Percentiles rank a stretch among this genome's conserved stretches.
Evolutionary conservation across 108 stramenopile genomes (phyloP).

Genomic region (Pseudonitzschia delicatissima): DNA sequence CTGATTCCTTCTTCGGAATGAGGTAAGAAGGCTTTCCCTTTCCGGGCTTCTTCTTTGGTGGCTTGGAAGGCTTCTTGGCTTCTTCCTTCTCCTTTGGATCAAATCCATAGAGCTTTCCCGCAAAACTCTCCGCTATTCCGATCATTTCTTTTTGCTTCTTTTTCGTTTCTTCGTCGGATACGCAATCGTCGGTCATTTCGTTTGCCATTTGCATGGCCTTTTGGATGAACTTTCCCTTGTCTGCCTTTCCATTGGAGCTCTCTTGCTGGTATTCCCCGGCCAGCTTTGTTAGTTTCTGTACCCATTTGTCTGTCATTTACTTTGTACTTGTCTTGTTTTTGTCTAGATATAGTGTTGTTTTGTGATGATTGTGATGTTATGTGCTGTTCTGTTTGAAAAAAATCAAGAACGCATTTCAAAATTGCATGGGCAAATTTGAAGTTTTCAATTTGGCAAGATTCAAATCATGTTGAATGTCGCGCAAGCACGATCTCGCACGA

Average conservation of each 20-base stretch:
- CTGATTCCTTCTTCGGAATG: background rate
- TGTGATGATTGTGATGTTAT: no score
- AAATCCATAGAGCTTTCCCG: background rate
- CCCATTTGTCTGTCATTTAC: slow-evolving; percentile 4
- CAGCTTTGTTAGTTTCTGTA: background rate
- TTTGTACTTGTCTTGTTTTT: background rate
- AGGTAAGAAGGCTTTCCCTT: background rate
- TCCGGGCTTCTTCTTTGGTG: background rate
- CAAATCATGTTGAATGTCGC: no score
- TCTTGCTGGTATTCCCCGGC: background rate
- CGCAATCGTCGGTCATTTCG: background rate
- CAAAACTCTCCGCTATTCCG: background rate
- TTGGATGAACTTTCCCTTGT: background rate
- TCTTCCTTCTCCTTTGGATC: background rate
- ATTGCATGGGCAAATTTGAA: no score
- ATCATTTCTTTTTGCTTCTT: background rate
- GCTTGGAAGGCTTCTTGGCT: background rate
- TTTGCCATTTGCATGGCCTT: background rate
- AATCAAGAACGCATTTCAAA: no score
- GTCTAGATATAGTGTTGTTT: background rate
- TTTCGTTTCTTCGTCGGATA: background rate
- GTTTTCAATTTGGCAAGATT: no score
- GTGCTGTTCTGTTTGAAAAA: no score
- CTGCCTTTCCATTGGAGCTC: background rate
- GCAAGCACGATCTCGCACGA: no score